Conservation (phyloP, 2,329 filamentous ascomycete genomes). For the Diplodia corticola region DNA sequence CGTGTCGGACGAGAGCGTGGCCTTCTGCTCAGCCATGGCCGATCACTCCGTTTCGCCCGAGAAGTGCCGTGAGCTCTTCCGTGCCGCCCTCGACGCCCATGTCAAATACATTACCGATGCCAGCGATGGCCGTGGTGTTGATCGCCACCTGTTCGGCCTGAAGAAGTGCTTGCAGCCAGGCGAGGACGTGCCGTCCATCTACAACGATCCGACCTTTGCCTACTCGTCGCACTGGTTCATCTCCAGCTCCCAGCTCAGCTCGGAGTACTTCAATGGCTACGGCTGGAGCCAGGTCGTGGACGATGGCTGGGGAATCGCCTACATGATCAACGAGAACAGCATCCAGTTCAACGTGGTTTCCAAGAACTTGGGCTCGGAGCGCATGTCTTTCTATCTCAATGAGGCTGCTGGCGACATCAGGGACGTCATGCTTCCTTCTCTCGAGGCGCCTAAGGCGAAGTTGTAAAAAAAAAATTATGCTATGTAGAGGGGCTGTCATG, state of each 20-base stretch:
- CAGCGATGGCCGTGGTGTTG: constrained; percentile 88
- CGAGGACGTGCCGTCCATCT: constrained; percentile 79
- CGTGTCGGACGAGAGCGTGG: constrained; percentile 86
- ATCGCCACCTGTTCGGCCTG: constrained; percentile 94
- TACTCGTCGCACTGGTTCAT: constrained; percentile 91
- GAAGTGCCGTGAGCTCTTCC: constrained; percentile 72
- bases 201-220: constrained; percentile 78
- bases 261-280: constrained; percentile 98
- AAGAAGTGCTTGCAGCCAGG: constrained; percentile 84
- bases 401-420: constrained; percentile 90
- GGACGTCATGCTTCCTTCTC: constrained; percentile 77
- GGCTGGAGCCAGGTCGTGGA: constrained; percentile 98
- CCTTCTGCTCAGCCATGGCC: constrained; percentile 86
- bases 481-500: neutral
- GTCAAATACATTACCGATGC: constrained; percentile 89
- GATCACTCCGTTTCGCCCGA: constrained; percentile 64
- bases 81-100: constrained; percentile 77
- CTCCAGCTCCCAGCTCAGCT: constrained; percentile 84
- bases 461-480: constrained; percentile 64
- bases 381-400: constrained; percentile 94
- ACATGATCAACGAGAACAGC: constrained; percentile 99
- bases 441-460: constrained; percentile 83
- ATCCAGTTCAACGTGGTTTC: constrained; percentile 98
- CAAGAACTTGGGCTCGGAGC: constrained; percentile 82
- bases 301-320: constrained; percentile 93